These are phyloP conservation scores for Gymnopilus dilepis DNA, from an alignment of 768 basidiomycete species.

Conservation along the genomic window DNA sequence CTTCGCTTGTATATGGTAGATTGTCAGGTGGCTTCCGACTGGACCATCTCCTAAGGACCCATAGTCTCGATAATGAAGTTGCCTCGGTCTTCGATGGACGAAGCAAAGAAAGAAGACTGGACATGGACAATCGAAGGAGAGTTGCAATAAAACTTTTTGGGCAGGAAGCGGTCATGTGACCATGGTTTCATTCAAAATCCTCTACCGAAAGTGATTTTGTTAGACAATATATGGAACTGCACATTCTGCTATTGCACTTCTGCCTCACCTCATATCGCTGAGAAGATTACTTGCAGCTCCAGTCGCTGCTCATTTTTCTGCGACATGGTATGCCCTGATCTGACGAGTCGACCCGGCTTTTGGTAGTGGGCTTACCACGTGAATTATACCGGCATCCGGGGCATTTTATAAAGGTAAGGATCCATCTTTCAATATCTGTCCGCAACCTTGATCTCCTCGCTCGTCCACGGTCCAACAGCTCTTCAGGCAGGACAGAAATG, in stretches of 20 bases:
- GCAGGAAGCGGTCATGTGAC: neutral
- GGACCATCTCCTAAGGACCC: neutral
- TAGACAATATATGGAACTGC: too few species aligned
- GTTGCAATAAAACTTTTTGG: neutral
- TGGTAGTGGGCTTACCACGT: neutral
- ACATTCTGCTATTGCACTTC: too few species aligned
- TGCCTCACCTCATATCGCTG: too few species aligned
- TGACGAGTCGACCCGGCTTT: too few species aligned
- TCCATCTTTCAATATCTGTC: too few species aligned
- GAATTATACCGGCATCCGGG: neutral
- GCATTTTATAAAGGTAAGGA: neutral
- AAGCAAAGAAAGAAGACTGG: conserved; percentile 3
- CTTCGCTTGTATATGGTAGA: conserved; percentile 10
- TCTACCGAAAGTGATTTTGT: too few species aligned
- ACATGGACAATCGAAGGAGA: conserved; percentile 3
- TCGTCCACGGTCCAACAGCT: too few species aligned
- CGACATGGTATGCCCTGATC: too few species aligned
- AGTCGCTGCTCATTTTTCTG: too few species aligned
- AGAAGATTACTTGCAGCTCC: too few species aligned
- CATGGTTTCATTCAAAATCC: too few species aligned
- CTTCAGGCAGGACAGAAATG: conserved; percentile 3
- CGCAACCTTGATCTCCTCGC: too few species aligned
- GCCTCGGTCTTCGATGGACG: neutral
- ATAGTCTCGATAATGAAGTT: neutral
- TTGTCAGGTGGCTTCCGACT: neutral